Conservation (phyloP, 768 basidiomycete species). For the Pleurotus pulmonarius region DNA sequence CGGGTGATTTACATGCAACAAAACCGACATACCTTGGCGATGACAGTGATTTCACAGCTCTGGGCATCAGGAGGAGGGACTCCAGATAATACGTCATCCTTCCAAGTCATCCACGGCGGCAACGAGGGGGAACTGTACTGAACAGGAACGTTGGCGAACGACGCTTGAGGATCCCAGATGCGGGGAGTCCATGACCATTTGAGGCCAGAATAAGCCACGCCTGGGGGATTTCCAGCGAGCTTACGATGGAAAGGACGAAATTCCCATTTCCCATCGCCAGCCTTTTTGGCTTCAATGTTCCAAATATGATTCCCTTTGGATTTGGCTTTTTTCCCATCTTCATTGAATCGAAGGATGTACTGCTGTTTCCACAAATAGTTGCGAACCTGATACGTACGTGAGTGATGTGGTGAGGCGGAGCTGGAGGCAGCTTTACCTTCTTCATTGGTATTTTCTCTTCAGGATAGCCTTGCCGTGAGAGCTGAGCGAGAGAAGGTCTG, state of each 20-base stretch:
- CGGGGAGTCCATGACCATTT: conserved; percentile 89
- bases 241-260: conserved; percentile 88
- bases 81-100: conserved; percentile 77
- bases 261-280: conserved; percentile 70
- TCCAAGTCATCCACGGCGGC: conserved; percentile 88
- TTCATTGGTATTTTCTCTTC: conserved; percentile 97
- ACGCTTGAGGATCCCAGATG: conserved; percentile 95
- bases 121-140: conserved; percentile 76
- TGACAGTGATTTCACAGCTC: conserved; percentile 69
- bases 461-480: conserved; percentile 80
- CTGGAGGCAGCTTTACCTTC: conserved; percentile 54
- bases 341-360: conserved; percentile 95
- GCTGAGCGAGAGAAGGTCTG: conserved; percentile 35
- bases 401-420: conserved; percentile 10
- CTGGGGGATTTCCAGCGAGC: conserved; percentile 79
- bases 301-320: conserved; percentile 99
- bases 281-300: conserved; percentile 95
- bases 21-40: conserved; percentile 55
- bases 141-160: conserved; percentile 62
- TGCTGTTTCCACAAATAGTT: conserved; percentile 96
- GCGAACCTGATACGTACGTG: conserved; percentile 53
- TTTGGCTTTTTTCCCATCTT: conserved; percentile 98
- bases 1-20: neutral
- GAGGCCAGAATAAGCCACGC: conserved; percentile 77
- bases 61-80: conserved; percentile 75